Base-by-base conservation (phyloP, 2,329 filamentous ascomycete species). In the Lomentospora prolificans region DNA sequence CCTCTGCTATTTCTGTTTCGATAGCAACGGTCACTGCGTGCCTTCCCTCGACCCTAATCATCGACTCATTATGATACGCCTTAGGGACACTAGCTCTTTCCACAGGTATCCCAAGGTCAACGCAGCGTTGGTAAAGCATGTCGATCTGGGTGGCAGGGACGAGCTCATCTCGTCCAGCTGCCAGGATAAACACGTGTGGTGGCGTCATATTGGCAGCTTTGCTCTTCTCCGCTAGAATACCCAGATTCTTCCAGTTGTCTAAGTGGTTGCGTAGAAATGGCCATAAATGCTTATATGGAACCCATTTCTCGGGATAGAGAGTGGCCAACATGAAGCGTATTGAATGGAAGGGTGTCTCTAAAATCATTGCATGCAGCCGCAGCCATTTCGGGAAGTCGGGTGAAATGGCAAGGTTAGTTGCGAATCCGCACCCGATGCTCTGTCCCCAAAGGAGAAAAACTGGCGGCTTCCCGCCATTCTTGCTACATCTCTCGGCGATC, bases 331-430 rank as follows among this genome's bases (percentile, higher is more conserved):
- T 90, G 17, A 78, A 79, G 57, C 79, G 76, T 56, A 89, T 79
- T 46, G 82, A 87, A 1, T 84, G 79, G 59, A 90, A 90, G 0
- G 88, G 87, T 0, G 88, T 90, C 65, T 92, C 88, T 1, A 92
- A 74, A 9, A 92, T 73, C 53, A 92, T 59, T 1, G 78, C 72
- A 50, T 70, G 59, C 33, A 77, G 65, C 14, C 39, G 53, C 8
- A 55, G 41, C 19, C 25, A 12, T 12, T 36, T 50, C 33, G 64
- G 64, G 55, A 73, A 71, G 58, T 68, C 73, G 2, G 71, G 55
- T 3, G 69, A 68, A 41, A 71, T 62, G 12, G 80, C 77, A 2
- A 85, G 75, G 53, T 79, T 82, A 14, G 82, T 84, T 10, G 85
- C 86, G 44, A 91, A 79, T 1, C 85, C 87, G 25, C 84, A 80